Evolutionary conservation across 768 basidiomycete genomes (phyloP).

Genomic region (Kwoniella bestiolae): DNA sequence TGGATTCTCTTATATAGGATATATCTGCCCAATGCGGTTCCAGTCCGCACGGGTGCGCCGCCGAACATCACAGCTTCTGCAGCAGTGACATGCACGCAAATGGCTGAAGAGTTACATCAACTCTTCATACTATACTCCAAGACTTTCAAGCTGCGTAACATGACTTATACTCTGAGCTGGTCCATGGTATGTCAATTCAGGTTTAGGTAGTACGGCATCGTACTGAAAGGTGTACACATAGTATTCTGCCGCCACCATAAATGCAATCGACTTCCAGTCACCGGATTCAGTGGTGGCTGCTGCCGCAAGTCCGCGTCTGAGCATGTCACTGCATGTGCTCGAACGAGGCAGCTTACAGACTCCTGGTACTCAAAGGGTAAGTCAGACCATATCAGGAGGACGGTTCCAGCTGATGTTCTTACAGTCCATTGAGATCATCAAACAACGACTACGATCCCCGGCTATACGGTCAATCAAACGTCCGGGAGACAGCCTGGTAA

Average conservation of each 20-base stretch:
- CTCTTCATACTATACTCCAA: conserved; percentile 28
- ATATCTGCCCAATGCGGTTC: conserved; percentile 31
- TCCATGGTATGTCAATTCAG: conserved; percentile 35
- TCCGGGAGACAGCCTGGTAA: background rate
- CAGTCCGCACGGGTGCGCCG: conserved; percentile 1
- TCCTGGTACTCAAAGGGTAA: conserved; percentile 29
- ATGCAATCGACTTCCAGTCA: conserved; percentile 32
- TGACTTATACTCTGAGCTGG: conserved; percentile 34
- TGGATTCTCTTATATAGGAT: conserved; percentile 36
- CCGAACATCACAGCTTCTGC: conserved; percentile 10
- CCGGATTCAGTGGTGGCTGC: conserved; percentile 15
- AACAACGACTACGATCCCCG: conserved; percentile 23
- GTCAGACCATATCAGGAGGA: too few species aligned
- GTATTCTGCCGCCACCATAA: conserved; percentile 36
- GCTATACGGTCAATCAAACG: conserved; percentile 13
- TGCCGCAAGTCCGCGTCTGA: conserved; percentile 23
- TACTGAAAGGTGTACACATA: background rate
- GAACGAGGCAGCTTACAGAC: conserved; percentile 28
- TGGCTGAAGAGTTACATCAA: conserved; percentile 33
- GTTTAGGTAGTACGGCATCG: background rate
- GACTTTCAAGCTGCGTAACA: conserved; percentile 31
- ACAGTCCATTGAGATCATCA: conserved; percentile 39
- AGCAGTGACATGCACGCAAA: conserved; percentile 15
- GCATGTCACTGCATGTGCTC: conserved; percentile 25
- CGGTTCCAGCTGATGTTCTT: background rate